phyloP scores from a whole-genome alignment of 176 grass and related monocot species.

The Carex parvula region DNA sequence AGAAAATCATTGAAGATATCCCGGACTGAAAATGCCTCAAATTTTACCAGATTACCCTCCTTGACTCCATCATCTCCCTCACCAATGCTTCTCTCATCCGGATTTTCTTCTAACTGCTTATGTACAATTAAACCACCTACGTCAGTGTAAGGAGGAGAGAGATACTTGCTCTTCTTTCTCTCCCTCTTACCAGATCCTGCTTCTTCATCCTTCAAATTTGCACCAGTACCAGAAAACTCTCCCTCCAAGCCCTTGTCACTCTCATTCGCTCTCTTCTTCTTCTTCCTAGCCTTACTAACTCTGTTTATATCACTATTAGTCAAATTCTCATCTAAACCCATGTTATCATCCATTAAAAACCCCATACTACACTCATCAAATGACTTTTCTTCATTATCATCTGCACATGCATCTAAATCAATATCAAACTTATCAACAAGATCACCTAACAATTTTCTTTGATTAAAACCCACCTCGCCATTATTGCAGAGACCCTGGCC shows the following conservation, averaged over 20 bases:
- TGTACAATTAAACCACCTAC: not conserved
- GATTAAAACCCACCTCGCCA: conserved; percentile 29
- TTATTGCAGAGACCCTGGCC: conserved; percentile 35
- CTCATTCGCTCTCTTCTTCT: not conserved
- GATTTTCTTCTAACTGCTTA: conserved; percentile 16
- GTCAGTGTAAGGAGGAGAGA: conserved; percentile 65
- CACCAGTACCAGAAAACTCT: not conserved
- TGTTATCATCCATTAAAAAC: not conserved
- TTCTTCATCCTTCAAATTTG: not conserved
- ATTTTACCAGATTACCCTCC: not conserved
- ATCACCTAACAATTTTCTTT: conserved; percentile 28
- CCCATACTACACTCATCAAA: not conserved
- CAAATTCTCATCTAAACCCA: conserved; percentile 24
- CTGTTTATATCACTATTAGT: conserved; percentile 4
- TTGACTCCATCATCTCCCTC: not conserved
- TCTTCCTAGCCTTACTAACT: not conserved
- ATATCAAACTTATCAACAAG: conserved; percentile 78
- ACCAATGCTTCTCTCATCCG: not conserved
- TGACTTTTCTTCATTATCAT: conserved; percentile 24
- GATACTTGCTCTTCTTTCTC: conserved; percentile 84
- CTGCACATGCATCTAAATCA: conserved; percentile 41
- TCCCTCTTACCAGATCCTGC: conserved; percentile 35
- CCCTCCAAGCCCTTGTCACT: not conserved
- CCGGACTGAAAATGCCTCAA: not conserved
- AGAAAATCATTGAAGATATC: conserved; percentile 34